phyloP scores from a whole-genome alignment of 768 basidiomycete genomes.

The Phylloporus scabripes region DNA sequence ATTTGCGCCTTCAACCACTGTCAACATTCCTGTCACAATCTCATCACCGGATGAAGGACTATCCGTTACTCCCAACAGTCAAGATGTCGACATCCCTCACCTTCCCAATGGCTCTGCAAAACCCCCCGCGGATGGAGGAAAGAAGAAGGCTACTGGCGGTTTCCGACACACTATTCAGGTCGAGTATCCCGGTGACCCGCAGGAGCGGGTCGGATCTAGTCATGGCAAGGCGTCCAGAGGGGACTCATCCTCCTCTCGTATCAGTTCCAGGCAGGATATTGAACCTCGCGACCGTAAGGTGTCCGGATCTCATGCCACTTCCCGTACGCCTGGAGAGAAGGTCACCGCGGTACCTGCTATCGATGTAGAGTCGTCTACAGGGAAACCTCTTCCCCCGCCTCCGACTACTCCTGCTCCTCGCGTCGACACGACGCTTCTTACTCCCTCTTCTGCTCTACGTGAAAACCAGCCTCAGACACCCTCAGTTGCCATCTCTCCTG shows the following conservation, averaged over 20 bases:
- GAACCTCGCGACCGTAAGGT: slow-evolving; percentile 14
- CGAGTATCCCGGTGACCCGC: slow-evolving; percentile 70
- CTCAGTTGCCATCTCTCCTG: slow-evolving; percentile 36
- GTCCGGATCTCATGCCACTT: slow-evolving; percentile 10
- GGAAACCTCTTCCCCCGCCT: slow-evolving; percentile 30
- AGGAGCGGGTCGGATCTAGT: slow-evolving; percentile 15
- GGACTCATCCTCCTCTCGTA: slow-evolving; percentile 6
- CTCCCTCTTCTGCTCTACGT: slow-evolving; percentile 24
- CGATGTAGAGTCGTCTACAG: slow-evolving; percentile 5
- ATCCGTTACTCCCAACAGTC: slow-evolving; percentile 13
- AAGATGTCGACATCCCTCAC: slow-evolving; percentile 18
- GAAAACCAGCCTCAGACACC: slow-evolving; percentile 28
- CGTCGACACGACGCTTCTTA: slow-evolving; percentile 18
- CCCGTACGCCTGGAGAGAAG: slow-evolving; percentile 16
- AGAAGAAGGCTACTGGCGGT: slow-evolving; percentile 40
- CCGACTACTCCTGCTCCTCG: slow-evolving; percentile 19
- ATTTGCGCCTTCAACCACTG: slow-evolving; percentile 44
- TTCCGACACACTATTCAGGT: slow-evolving; percentile 95
- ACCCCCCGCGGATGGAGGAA: slow-evolving; percentile 38
- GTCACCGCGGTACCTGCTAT: slow-evolving; percentile 8
- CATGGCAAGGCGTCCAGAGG: slow-evolving; percentile 22
- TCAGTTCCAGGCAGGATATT: slow-evolving; percentile 12
- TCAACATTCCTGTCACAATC: slow-evolving; percentile 27
- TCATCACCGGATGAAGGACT: slow-evolving; percentile 25
- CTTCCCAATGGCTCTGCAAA: slow-evolving; percentile 26